Evolutionary conservation across 2,329 filamentous ascomycete species (phyloP).

Genomic region (Spiromastix sp.): DNA sequence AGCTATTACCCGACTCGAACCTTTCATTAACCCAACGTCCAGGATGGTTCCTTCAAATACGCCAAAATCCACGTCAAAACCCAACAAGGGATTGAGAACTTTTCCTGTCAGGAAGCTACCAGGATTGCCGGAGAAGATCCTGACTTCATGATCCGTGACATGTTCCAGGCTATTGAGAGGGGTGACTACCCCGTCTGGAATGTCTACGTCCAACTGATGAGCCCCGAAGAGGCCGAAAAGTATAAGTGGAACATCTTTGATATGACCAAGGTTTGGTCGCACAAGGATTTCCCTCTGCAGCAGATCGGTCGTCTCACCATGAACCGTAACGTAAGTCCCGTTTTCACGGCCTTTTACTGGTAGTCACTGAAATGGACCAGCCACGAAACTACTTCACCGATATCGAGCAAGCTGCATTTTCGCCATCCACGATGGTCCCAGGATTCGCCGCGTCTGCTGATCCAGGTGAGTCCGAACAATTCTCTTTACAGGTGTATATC

Average conservation of each 20-base stretch:
- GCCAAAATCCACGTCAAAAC: slow-evolving; percentile 44
- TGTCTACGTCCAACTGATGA: slow-evolving; percentile 45
- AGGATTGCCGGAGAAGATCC: slow-evolving; percentile 44
- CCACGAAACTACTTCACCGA: slow-evolving; percentile 54
- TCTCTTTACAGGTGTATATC: background rate
- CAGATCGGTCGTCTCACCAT: too few relatives aligned
- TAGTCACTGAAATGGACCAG: too few relatives aligned
- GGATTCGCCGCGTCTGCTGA: slow-evolving; percentile 54
- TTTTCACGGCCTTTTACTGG: too few relatives aligned
- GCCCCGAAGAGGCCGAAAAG: slow-evolving; percentile 36
- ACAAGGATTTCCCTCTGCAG: too few relatives aligned
- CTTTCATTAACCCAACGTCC: too few relatives aligned
- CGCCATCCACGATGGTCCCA: slow-evolving; percentile 53
- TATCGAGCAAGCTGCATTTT: slow-evolving; percentile 58
- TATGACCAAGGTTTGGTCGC: slow-evolving; percentile 47
- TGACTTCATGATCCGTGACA: slow-evolving; percentile 49
- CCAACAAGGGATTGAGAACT: slow-evolving; percentile 27
- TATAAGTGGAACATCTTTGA: slow-evolving; percentile 46
- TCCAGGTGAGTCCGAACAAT: slow-evolving; percentile 30
- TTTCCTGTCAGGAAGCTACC: slow-evolving; percentile 43
- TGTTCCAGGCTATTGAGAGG: slow-evolving; percentile 49
- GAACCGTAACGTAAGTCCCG: too few relatives aligned
- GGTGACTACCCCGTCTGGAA: slow-evolving; percentile 50
- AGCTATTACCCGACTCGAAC: too few relatives aligned
- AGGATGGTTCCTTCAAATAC: slow-evolving; percentile 53